Conservation (phyloP, 441 rosid species). For the Eutrema salsugineum region DNA sequence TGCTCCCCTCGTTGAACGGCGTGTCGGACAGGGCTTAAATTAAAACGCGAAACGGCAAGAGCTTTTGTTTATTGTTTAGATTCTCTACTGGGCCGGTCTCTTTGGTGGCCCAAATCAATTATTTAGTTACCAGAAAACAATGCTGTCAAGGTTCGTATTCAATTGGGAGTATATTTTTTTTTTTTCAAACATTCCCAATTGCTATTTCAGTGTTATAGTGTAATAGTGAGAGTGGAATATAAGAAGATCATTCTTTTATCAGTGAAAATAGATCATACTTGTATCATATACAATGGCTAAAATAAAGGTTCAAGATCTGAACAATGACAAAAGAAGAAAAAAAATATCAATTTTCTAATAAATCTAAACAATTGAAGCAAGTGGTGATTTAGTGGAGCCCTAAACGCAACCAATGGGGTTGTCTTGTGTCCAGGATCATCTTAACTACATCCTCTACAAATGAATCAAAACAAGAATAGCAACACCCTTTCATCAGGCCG, state of each 20-base stretch:
- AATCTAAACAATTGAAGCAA: slow-evolving; percentile 20
- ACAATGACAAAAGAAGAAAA: background rate
- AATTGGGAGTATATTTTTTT: background rate
- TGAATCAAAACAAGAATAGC: slow-evolving; percentile 84
- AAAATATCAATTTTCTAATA: slow-evolving; percentile 2
- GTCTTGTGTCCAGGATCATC: slow-evolving; percentile 70
- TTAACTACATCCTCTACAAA: slow-evolving; percentile 80
- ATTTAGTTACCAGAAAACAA: background rate
- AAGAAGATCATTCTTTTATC: background rate
- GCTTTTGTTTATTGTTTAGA: background rate
- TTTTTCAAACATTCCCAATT: background rate
- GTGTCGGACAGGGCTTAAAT: background rate
- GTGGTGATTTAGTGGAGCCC: slow-evolving; percentile 39
- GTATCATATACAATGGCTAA: slow-evolving; percentile 18
- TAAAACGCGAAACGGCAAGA: background rate
- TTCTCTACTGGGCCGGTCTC: slow-evolving; percentile 1
- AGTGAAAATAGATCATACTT: background rate
- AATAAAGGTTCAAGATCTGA: background rate
- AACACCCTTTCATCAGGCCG: slow-evolving; percentile 79
- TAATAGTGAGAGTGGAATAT: background rate
- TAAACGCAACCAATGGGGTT: slow-evolving; percentile 78
- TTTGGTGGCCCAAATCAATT: background rate
- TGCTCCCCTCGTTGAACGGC: background rate
- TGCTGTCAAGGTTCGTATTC: background rate
- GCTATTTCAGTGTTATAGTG: too few species aligned